phyloP scores from a whole-genome alignment of 148 eudicot genomes.

The Silene latifolia region DNA sequence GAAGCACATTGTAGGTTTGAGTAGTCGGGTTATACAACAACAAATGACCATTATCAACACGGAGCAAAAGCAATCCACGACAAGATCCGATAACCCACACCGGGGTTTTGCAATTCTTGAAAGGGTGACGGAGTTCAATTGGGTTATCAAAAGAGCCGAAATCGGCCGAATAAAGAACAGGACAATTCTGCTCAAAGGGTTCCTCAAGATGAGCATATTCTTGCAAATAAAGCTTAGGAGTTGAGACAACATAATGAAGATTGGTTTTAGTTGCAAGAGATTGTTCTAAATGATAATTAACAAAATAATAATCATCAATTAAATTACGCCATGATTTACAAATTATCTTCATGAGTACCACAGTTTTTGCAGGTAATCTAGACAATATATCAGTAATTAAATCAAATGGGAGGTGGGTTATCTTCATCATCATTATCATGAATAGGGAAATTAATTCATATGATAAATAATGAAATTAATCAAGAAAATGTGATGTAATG shows the following conservation, averaged over 20 bases:
- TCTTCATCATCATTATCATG: background rate
- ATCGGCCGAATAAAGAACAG: background rate
- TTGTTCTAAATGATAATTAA: background rate
- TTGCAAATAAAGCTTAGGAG: background rate
- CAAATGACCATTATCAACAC: background rate
- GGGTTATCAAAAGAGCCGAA: constrained; percentile 4
- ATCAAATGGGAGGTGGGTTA: background rate
- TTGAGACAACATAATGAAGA: background rate
- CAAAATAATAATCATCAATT: background rate
- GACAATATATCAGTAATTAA: constrained; percentile 8
- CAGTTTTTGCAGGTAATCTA: constrained; percentile 20
- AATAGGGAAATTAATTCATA: background rate
- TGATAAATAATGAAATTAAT: too few relatives aligned
- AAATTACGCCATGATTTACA: constrained; percentile 20
- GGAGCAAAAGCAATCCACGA: constrained; percentile 7
- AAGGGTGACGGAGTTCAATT: background rate
- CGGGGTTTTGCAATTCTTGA: background rate
- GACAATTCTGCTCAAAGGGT: background rate
- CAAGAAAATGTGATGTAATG: background rate
- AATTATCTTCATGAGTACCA: constrained; percentile 9
- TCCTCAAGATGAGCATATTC: background rate
- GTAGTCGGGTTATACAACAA: constrained; percentile 8
- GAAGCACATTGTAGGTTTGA: constrained; percentile 17
- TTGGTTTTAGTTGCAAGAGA: constrained; percentile 3
- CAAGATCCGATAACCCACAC: background rate